Evolutionary conservation across 371 early-diverging fungal genomes (phyloP).

Genomic region (Mucor piriformis): DNA sequence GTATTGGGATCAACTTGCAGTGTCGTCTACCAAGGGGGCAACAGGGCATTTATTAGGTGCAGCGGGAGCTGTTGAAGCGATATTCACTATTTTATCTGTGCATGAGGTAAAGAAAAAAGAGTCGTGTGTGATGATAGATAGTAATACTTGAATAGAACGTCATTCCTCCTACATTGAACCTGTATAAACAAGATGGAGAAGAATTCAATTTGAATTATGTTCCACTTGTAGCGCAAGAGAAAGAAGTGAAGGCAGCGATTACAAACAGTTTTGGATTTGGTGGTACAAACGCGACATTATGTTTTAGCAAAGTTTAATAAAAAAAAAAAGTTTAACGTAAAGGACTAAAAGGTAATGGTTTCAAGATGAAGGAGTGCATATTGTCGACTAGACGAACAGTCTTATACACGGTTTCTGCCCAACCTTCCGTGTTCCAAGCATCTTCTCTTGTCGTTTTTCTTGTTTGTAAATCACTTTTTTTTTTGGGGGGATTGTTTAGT

Average conservation of each 20-base stretch:
- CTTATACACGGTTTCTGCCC: slow-evolving; percentile 91
- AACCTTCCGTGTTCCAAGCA: slow-evolving; percentile 93
- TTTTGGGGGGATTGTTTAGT: no score
- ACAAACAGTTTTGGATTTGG: slow-evolving; percentile 98
- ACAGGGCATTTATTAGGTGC: slow-evolving; percentile 95
- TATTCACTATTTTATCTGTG: slow-evolving; percentile 82
- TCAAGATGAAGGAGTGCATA: slow-evolving; percentile 85
- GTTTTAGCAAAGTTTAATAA: slow-evolving; percentile 62
- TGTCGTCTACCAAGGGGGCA: slow-evolving; percentile 91
- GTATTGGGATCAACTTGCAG: slow-evolving; percentile 56
- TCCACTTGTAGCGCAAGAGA: slow-evolving; percentile 63
- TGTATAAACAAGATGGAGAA: slow-evolving; percentile 58
- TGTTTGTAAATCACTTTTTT: slow-evolving; percentile 70
- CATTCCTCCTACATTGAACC: slow-evolving; percentile 87
- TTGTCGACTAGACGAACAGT: slow-evolving; percentile 84
- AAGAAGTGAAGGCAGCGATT: slow-evolving; percentile 68
- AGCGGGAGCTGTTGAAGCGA: slow-evolving; percentile 94
- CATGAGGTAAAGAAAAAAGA: slow-evolving; percentile 52
- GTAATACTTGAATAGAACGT: slow-evolving; percentile 64
- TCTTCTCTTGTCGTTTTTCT: slow-evolving; percentile 88
- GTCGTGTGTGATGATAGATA: no score
- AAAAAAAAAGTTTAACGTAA: slow-evolving; percentile 53
- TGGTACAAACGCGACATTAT: slow-evolving; percentile 90
- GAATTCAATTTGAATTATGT: slow-evolving; percentile 84
- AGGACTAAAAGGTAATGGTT: slow-evolving; percentile 80